phyloP scores from a whole-genome alignment of 1,284 basidiomycete species.

The Coniferiporia weirii region DNA sequence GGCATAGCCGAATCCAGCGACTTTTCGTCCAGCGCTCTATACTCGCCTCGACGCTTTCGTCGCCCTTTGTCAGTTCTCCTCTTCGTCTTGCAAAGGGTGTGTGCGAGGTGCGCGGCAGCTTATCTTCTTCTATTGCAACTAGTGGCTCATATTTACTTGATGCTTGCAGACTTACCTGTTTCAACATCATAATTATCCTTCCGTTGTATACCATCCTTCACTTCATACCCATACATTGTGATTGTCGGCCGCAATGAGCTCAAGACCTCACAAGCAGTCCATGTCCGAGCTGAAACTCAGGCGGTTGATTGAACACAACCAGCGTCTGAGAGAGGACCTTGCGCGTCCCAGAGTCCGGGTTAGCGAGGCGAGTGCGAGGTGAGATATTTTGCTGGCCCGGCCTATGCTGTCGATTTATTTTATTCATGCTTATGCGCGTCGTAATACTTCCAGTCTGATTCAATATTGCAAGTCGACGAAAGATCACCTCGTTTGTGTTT shows the following conservation, averaged over 20 bases:
- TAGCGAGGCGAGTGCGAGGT: slow-evolving; percentile 89
- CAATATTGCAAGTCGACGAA: slow-evolving; percentile 87
- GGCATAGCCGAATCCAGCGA: not conserved
- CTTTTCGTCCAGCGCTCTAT: not conserved
- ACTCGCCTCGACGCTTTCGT: not conserved
- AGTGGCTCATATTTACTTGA: not conserved
- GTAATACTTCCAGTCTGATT: slow-evolving; percentile 58
- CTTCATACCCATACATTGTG: not conserved
- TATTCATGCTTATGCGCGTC: slow-evolving; percentile 4
- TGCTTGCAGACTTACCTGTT: not conserved
- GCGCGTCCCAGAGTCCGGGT: slow-evolving; percentile 83
- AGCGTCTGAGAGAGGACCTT: slow-evolving; percentile 85
- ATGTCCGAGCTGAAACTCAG: slow-evolving; percentile 98
- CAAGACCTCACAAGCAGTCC: slow-evolving; percentile 65
- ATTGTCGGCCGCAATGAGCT: slow-evolving; percentile 7
- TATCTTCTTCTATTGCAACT: not conserved
- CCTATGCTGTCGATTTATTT: slow-evolving; percentile 4
- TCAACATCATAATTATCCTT: not conserved
- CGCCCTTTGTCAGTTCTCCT: not conserved
- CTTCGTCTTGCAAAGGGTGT: not conserved
- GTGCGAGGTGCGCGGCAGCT: not conserved
- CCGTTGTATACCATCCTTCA: slow-evolving; percentile 2
- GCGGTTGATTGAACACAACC: slow-evolving; percentile 89
- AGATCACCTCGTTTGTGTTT: slow-evolving; percentile 71
- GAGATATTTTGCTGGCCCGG: slow-evolving; percentile 26